Evolutionary conservation across 495 filamentous ascomycete species (phyloP), one percentile per base, ranked within the genome.

Genomic region (Penicillium coprophilum): DNA sequence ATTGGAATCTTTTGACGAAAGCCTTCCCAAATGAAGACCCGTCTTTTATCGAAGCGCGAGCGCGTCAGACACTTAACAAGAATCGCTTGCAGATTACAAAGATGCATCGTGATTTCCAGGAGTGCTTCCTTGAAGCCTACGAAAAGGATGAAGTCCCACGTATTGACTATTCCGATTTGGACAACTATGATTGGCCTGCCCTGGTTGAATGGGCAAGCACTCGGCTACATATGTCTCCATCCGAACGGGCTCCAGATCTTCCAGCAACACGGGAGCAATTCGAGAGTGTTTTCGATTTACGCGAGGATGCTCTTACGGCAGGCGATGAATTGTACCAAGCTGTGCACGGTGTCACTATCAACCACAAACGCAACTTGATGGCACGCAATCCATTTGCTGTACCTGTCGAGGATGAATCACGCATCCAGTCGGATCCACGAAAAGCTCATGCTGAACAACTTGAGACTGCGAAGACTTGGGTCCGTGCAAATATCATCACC

Each of bases 31-130:
- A 80, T n/a, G 80, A 79, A 51, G 80, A 81, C 59, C 70, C 77
- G 19, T 75, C 71, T 39, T 77, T 77, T 38, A 71, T 96, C 9
- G 76, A 81, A 46, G 82, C 82, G 19, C 77, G 80, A 38, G 94
- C 87, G 81, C 76, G 73, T 28, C 71, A 59, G 7, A 69, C 88
- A 11, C 77, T 81, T 12, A 80, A 75, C 45, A 84, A 82, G 53
- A 81, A 85, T 45, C 79, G 80, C 46, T 72, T 80, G 10, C 80
- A 84, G 24, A 80, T 96, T 40, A 77, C 87, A 7, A 83, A 84
- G 51, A 72, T 97, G 64, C 85, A 87, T 27, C 71, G 73, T n/a
- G 85, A 89, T 58, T 96, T 97, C 65, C 88, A 91, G 58, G 77
- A 85, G 31, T 76, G 77, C 15, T 96, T 90, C 66, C 71, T 92